Conservation (phyloP, 805 yeast genomes). For the Candida manassasensis region DNA sequence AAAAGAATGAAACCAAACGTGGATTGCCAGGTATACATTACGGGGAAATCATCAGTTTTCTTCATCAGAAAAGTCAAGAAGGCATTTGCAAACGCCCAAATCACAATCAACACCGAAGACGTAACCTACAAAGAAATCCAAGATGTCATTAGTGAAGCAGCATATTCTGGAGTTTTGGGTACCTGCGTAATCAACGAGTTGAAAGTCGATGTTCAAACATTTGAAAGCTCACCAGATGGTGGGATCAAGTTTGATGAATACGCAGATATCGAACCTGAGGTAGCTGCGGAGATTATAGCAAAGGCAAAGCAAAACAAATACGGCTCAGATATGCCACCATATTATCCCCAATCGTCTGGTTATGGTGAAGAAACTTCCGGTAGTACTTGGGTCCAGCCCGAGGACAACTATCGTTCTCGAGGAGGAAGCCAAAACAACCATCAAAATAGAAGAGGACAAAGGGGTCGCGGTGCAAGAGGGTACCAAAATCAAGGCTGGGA, state of each 20-base stretch:
- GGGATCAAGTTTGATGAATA: constrained; percentile 83
- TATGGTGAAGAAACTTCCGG: constrained; percentile 10
- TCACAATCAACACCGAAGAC: constrained; percentile 35
- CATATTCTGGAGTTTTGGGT: constrained; percentile 72
- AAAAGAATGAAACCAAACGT: constrained; percentile 18
- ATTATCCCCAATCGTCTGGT: constrained; percentile 10
- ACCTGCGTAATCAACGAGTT: constrained; percentile 59
- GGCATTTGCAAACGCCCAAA: constrained; percentile 35
- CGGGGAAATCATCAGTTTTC: constrained; percentile 34
- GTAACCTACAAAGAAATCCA: constrained; percentile 23
- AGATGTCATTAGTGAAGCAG: constrained; percentile 61
- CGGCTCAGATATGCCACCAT: constrained; percentile 15
- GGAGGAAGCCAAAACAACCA: constrained; percentile 9
- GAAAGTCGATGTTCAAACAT: constrained; percentile 65
- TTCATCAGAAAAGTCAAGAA: constrained; percentile 35
- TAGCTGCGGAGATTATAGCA: constrained; percentile 56
- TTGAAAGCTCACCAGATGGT: constrained; percentile 63
- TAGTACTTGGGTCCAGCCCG: constrained; percentile 3
- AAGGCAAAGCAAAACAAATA: constrained; percentile 35
- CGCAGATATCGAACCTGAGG: constrained; percentile 58
- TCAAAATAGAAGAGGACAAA: constrained; percentile 7
- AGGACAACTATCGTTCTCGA: constrained; percentile 8
- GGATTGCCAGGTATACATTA: constrained; percentile 41
- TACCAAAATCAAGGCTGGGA: constrained; percentile 4
- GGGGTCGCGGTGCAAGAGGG: constrained; percentile 12